Evolutionary conservation across 164 flowering plant species (phyloP), one percentile per base, ranked within the genome.

Genomic region (Pachysandra terminalis): DNA sequence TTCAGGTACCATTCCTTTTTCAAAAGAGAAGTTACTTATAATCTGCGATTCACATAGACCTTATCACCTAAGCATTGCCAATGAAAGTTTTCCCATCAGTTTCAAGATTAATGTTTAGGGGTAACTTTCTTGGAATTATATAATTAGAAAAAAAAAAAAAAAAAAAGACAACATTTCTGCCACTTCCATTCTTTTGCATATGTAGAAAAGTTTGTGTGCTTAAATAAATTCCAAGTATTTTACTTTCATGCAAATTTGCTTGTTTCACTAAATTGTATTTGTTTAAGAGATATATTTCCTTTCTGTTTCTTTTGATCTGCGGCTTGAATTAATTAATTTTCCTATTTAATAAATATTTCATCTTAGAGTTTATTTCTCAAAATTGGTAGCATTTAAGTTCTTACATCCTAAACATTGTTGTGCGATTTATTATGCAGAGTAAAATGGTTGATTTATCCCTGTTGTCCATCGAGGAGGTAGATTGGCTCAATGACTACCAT

Each of bases 401-500:
- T 21, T 65, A 28, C 6, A 45, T 28, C 56, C 28, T 61, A 1
- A 24, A 13, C 52, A 17, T 61, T 19, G 28, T 53, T 51, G 52
- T 63, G 23, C 6, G 35, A 22, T 74, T 62, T 21, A 32, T 56
- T 48, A 28, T 79, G 86, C 85, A 95, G 99, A 71, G 79, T 59
- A 90, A 95, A 75, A 19, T 95, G 80, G 51, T 92, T 22, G 91
- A 88, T 48, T 49, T 84, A 21, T 79, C 96, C 35, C 72, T 90
- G 75, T 79, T 95, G 28, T 85, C 94, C 56, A 59, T 51, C 51
- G 76, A 77, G 48, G 99, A 95, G 81, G 64, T 93, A 55, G 75
- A 85, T 57, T 95, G 99, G 99, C 81, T 92, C 40, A 86, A 95
- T 72, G 79, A 83, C 55, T 95, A 95, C 81, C 99, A 95, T 76